phyloP scores from a whole-genome alignment of 257 asterid species.

The Knoxia roxburghii region DNA sequence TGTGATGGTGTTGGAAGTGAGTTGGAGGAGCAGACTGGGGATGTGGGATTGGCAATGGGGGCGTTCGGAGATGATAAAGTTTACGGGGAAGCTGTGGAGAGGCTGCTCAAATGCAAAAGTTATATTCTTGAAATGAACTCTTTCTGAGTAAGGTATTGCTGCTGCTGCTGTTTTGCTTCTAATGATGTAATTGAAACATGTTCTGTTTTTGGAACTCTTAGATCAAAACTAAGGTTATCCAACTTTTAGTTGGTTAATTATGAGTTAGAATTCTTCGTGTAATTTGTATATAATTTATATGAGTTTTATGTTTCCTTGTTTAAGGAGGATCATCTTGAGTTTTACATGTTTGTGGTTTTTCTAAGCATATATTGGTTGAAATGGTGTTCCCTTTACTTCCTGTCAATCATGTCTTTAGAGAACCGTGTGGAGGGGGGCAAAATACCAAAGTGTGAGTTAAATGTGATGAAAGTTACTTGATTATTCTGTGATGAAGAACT shows the following conservation, averaged over 20 bases:
- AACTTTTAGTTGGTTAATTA: not conserved
- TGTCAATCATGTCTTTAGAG: not conserved
- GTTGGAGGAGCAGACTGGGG: slow-evolving; percentile 37
- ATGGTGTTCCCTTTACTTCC: not conserved
- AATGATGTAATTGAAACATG: not conserved
- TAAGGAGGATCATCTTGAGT: not conserved
- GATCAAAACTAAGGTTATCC: not conserved
- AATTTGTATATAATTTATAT: slow-evolving; percentile 1
- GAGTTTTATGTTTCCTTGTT: not conserved
- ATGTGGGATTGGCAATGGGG: slow-evolving; percentile 40
- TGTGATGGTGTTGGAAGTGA: slow-evolving; percentile 21
- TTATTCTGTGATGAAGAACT: not conserved
- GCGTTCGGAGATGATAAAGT: slow-evolving; percentile 41
- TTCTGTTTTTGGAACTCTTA: not conserved
- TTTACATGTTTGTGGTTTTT: not conserved
- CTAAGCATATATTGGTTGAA: not conserved
- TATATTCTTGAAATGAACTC: slow-evolving; percentile 72
- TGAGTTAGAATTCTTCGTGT: slow-evolving; percentile 2
- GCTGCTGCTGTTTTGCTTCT: not conserved
- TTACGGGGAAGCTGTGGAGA: slow-evolving; percentile 43
- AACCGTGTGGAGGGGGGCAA: not conserved
- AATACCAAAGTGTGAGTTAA: not conserved
- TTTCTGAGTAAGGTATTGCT: slow-evolving; percentile 19
- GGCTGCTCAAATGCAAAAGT: slow-evolving; percentile 44
- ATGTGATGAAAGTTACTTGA: not conserved